Base-by-base conservation (phyloP, 805 yeast species). In the Candida sonorensis region DNA sequence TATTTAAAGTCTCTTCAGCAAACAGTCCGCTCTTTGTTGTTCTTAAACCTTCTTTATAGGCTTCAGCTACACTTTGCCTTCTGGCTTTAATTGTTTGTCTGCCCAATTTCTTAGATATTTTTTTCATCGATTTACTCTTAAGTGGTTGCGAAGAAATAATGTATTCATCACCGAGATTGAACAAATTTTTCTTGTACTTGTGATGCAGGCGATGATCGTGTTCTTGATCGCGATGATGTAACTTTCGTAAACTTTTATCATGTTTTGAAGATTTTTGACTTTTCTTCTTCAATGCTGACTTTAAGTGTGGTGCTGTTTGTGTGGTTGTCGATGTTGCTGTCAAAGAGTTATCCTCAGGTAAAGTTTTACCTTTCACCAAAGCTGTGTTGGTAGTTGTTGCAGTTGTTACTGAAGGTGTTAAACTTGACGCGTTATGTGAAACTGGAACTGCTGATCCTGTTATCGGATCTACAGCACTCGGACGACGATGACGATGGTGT, bases 1-100 rank as follows among this genome's bases (percentile, higher is more conserved):
- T 84, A 8, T 77, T 76, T 46, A 83, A 55, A 3, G 85, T 77
- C 37, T 73, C 74, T 52, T 82, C 92, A 50, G 81, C 79, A 53
- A 82, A 82, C 35, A 83, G 58, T 5, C 94, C 94, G 40, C 75
- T 73, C 46, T 74, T 81, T 0, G 94, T 83, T 13, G 80, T 76
- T 41, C 90, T 63, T 44, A 76, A 62, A 9, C 88, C 88, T 51
- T 82, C 90, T 8, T 76, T 72, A 7, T 78, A 80, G 4, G 92
- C 88, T 45, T 81, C 92, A 2, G 67, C 81, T 33, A 75, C 68
- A 36, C 84, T 77, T 30, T 80, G 79, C 45, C 83, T 64, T 51
- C 87, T 69, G 46, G 75, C 54, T 51, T 62, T 56, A 4, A n/a
- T n/a, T n/a, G 48, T 37, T 36, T 44, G 48, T 12, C 39, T 43